Conservation (phyloP, 192 early-diverging fungal species). For the Backusella mclennaniae region DNA sequence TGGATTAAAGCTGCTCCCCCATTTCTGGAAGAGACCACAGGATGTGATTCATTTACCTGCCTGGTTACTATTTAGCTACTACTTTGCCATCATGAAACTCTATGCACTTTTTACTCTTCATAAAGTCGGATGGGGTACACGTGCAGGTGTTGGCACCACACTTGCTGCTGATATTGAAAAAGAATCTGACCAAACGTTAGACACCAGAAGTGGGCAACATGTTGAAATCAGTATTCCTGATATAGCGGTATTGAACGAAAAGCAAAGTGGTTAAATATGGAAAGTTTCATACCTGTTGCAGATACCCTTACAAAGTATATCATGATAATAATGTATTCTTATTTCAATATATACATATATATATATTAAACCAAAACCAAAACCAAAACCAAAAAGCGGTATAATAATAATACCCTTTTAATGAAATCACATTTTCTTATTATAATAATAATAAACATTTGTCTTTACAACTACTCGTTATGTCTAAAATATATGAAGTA, state of each 20-base stretch:
- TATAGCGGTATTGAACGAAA: background rate
- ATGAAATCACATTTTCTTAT: background rate
- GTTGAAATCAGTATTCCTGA: background rate
- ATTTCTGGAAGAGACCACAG: slow-evolving; percentile 50
- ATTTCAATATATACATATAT: background rate
- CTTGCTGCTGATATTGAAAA: slow-evolving; percentile 35
- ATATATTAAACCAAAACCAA: background rate
- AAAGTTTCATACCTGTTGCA: background rate
- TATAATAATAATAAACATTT: background rate
- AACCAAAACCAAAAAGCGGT: background rate
- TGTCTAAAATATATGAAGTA: background rate
- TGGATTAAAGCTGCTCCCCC: slow-evolving; percentile 55
- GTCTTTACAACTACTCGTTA: background rate
- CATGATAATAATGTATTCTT: background rate
- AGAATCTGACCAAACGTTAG: background rate
- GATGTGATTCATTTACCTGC: slow-evolving; percentile 52
- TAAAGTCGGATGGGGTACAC: slow-evolving; percentile 57
- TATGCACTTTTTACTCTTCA: slow-evolving; percentile 62
- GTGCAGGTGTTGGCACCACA: slow-evolving; percentile 34
- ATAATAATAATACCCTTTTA: background rate
- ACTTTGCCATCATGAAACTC: slow-evolving; percentile 55
- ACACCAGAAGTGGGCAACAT: background rate
- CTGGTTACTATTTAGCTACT: slow-evolving; percentile 58
- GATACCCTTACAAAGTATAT: background rate
- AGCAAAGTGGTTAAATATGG: background rate